Evolutionary conservation across 2,329 filamentous ascomycete species (phyloP), one percentile per base, ranked within the genome.

Genomic region (Fusarium abutilonis): DNA sequence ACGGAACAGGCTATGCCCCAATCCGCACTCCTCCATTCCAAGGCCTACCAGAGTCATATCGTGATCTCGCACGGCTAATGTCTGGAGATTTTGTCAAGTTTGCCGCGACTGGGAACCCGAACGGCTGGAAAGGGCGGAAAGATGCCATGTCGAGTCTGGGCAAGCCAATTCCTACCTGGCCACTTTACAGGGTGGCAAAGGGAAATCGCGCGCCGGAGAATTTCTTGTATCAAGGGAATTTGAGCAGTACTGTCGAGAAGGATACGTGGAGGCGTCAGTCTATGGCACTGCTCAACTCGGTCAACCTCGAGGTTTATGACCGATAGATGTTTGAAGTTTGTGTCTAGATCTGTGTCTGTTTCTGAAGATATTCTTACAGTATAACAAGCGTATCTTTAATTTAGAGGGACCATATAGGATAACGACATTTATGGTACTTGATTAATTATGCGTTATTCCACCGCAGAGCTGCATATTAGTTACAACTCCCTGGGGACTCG

Each of bases 21-120:
- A 40, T 61, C 3, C 43, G 58, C 14, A 59, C 41, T 3, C 55
- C 58, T 6, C 58, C 58, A 1, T 61, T 61, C 6, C 26, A 55
- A 5, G 50, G 50, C 3, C 39, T 61, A 1, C 13, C 52, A 3
- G 35, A 54, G 4, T 61, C 58, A 0, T 61, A 61, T 10, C 51
- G 17, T 9, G 58, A 59, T 9, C 43, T 61, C 10, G 50, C 55
- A 10, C 28, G 54, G 17, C 9, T 59, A 1, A 50, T 61, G 34
- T 52, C 58, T 1, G 44, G 54, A 2, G 55, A 61, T 9, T 61
- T 45, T 36, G 32, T 53, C 13, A 61, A 61, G 34, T 61, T 61
- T 32, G 11, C 59, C 6, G 50, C 46, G 13, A 61, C 50, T 4
- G 49, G 55, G 2, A 46, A 61, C 36, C 58, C 55, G 1, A 61